These are phyloP conservation scores for Epichloe gansuensis DNA, from an alignment of 2,329 filamentous ascomycete species.

Conservation along the genomic window DNA sequence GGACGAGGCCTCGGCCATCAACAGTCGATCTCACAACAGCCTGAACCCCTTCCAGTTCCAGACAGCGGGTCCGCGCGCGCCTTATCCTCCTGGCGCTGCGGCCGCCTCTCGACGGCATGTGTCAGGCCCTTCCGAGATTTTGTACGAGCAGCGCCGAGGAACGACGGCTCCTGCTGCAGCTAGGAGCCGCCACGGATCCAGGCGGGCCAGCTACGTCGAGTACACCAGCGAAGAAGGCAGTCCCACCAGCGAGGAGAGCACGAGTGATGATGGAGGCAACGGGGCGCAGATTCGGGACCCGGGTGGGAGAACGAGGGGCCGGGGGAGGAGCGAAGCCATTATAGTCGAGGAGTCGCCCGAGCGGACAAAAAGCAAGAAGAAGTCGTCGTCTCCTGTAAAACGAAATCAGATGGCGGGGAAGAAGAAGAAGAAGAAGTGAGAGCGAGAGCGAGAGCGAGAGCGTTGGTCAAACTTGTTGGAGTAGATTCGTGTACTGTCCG, in stretches of 20 bases:
- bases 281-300: slow-evolving; percentile 22
- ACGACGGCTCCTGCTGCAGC: slow-evolving; percentile 16
- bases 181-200: slow-evolving; percentile 20
- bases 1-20: slow-evolving; percentile 20
- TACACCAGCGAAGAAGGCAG: slow-evolving; percentile 24
- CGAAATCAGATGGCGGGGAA: slow-evolving; percentile 21
- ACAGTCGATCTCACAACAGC: slow-evolving; percentile 11
- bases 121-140: slow-evolving; percentile 20
- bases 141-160: slow-evolving; percentile 15
- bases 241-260: slow-evolving; percentile 22
- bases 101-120: slow-evolving; percentile 23
- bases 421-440: slow-evolving; percentile 23
- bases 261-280: slow-evolving; percentile 24
- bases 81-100: slow-evolving; percentile 20
- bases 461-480: too few species aligned
- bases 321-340: slow-evolving; percentile 23
- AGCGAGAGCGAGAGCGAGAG: background rate
- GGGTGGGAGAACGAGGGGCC: background rate
- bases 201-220: slow-evolving; percentile 17
- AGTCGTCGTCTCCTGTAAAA: slow-evolving; percentile 28
- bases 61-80: slow-evolving; percentile 29
- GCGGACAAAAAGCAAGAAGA: slow-evolving; percentile 26
- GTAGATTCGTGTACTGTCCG: background rate
- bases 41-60: slow-evolving; percentile 42
- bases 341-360: slow-evolving; percentile 25